phyloP scores from a whole-genome alignment of 768 basidiomycete species.

The Sarcodon aspratus region DNA sequence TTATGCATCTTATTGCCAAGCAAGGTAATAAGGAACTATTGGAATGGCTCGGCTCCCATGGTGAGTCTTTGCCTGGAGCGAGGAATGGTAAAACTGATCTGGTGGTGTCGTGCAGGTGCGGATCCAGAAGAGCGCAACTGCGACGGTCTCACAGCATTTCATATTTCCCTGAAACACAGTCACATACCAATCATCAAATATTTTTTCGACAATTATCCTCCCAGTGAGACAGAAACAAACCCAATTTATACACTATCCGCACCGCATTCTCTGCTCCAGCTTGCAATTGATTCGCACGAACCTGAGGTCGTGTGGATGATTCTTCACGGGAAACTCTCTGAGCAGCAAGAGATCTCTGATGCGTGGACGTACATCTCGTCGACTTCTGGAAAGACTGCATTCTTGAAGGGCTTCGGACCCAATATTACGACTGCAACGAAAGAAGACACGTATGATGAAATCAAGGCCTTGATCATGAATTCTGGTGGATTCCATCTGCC shows the following conservation, averaged over 20 bases:
- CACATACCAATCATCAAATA: slow-evolving; percentile 40
- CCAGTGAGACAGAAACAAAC: slow-evolving; percentile 36
- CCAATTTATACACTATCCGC: slow-evolving; percentile 35
- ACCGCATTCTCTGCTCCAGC: slow-evolving; percentile 33
- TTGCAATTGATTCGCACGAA: slow-evolving; percentile 49
- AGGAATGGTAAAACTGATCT: too few relatives aligned
- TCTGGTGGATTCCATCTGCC: slow-evolving; percentile 31
- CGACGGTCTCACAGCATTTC: slow-evolving; percentile 49
- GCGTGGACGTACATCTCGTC: slow-evolving; percentile 38
- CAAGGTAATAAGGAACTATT: slow-evolving; percentile 47
- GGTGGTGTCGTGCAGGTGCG: slow-evolving; percentile 34
- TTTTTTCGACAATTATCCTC: slow-evolving; percentile 52
- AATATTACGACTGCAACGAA: slow-evolving; percentile 16
- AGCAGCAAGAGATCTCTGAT: slow-evolving; percentile 33
- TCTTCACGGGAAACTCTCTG: slow-evolving; percentile 45
- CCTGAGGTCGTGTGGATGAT: slow-evolving; percentile 57
- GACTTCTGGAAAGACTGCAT: slow-evolving; percentile 1
- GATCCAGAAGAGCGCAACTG: slow-evolving; percentile 62
- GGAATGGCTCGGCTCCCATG: slow-evolving; percentile 62
- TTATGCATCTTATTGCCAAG: slow-evolving; percentile 55
- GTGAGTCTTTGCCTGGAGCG: slow-evolving; percentile 25
- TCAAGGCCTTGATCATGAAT: slow-evolving; percentile 39
- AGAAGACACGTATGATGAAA: slow-evolving; percentile 31
- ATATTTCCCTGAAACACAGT: slow-evolving; percentile 46
- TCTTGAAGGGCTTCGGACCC: slow-evolving; percentile 10